A percentile compares a stretch with the other conserved stretches of the same genome.
These are phyloP conservation scores for Medicago ruthenica DNA, from an alignment of 306 rosid genomes.

Conservation along the genomic window DNA sequence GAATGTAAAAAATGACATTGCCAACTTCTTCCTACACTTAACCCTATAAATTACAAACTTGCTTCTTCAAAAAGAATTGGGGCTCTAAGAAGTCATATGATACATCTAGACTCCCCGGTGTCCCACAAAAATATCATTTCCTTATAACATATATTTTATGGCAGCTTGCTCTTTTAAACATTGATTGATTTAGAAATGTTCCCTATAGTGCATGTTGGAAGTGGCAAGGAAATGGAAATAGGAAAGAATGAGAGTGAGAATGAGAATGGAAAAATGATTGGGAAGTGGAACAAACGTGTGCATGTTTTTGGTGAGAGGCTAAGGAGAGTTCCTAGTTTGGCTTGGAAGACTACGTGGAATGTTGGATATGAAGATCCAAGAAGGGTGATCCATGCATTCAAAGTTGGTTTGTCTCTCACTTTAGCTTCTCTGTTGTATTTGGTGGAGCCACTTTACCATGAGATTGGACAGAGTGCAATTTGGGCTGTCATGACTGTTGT, in stretches of 20 bases:
- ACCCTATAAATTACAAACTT: constrained; percentile 49
- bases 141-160: not conserved
- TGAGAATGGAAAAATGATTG: constrained; percentile 35
- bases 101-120: constrained; percentile 40
- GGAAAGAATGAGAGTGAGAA: constrained; percentile 38
- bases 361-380: constrained; percentile 90
- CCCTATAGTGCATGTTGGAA: constrained; percentile 63
- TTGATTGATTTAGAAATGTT: constrained; percentile 48
- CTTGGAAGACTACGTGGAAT: constrained; percentile 63
- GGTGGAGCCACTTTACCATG: constrained; percentile 66
- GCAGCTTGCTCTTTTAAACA: not conserved
- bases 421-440: constrained; percentile 79
- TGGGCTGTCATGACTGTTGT: constrained; percentile 99
- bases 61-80: constrained; percentile 45
- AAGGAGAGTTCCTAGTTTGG: constrained; percentile 51
- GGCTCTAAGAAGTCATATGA: constrained; percentile 39
- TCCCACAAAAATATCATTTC: constrained; percentile 37
- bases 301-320: constrained; percentile 49
- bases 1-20: constrained; percentile 50
- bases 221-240: constrained; percentile 59
- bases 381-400: constrained; percentile 78
- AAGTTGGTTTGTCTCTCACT: constrained; percentile 84
- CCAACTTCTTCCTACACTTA: constrained; percentile 43
- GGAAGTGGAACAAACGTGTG: constrained; percentile 50
- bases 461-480: constrained; percentile 77